Percentiles rank a stretch among this genome's conserved stretches.
Evolutionary conservation across 805 yeast genomes (phyloP).

Genomic region (Yarrowia porcina): DNA sequence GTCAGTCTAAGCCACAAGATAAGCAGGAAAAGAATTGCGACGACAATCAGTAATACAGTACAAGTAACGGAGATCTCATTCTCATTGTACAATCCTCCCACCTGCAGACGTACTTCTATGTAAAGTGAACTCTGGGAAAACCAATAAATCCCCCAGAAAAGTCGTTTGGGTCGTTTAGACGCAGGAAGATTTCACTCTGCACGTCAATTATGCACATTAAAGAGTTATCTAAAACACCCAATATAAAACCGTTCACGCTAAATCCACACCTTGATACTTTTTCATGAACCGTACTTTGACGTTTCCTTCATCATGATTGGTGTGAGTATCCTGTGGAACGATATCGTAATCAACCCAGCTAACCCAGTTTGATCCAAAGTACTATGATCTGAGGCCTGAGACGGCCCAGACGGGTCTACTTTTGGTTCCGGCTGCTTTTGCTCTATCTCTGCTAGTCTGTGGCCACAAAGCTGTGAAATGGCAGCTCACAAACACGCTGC

Average conservation of each 20-base stretch:
- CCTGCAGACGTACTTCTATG: too few relatives aligned
- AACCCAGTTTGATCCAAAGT: constrained; percentile 18
- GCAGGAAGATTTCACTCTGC: neutral
- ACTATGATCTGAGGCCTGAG: constrained; percentile 16
- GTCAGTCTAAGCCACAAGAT: neutral
- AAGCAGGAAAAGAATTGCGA: too few relatives aligned
- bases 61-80: too few relatives aligned
- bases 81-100: too few relatives aligned
- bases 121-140: neutral
- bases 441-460: neutral
- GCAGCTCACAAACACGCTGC: constrained; percentile 1
- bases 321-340: constrained; percentile 13
- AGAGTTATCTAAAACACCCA: neutral
- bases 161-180: neutral
- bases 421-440: neutral
- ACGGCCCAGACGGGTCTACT: constrained; percentile 20
- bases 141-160: neutral
- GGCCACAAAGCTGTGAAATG: constrained; percentile 10
- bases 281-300: neutral
- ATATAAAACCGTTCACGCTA: constrained; percentile 8
- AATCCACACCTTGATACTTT: neutral
- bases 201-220: neutral
- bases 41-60: too few relatives aligned
- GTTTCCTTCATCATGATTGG: neutral
- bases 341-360: neutral